These are phyloP conservation scores for Lecanoromycetidae sp. DNA, from an alignment of 2,329 filamentous ascomycete species.

Conservation along the genomic window DNA sequence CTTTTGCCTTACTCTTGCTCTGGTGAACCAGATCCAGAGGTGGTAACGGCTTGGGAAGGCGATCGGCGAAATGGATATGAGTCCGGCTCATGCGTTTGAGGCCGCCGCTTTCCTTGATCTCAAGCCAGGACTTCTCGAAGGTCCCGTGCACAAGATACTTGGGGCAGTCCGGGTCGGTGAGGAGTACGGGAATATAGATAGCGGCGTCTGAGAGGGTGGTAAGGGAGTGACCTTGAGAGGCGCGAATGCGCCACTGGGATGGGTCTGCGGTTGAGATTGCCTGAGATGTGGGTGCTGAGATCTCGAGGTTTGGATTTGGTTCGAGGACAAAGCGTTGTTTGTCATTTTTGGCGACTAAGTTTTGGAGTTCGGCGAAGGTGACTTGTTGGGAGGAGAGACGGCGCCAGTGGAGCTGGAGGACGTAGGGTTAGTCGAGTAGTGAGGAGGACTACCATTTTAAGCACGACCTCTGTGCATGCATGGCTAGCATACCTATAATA, in stretches of 20 bases:
- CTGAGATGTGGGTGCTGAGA: constrained; percentile 29
- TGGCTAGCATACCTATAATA: no score
- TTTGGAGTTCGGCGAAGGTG: constrained; percentile 61
- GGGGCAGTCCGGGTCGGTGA: constrained; percentile 50
- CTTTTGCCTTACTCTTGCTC: constrained; percentile 34
- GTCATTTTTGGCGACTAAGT: constrained; percentile 57
- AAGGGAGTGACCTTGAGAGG: constrained; percentile 90
- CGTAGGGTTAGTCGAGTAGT: neutral
- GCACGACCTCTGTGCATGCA: no score
- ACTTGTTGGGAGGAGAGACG: constrained; percentile 56
- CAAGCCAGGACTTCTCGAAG: constrained; percentile 53
- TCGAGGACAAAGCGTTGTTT: constrained; percentile 78
- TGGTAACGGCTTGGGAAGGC: constrained; percentile 39
- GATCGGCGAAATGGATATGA: constrained; percentile 81
- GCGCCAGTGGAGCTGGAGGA: constrained; percentile 40
- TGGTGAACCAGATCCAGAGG: neutral
- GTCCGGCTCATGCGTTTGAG: constrained; percentile 70
- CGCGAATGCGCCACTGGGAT: constrained; percentile 68
- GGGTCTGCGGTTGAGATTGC: constrained; percentile 19
- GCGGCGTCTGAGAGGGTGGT: constrained; percentile 22
- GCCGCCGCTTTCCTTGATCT: constrained; percentile 65
- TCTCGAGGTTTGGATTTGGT: constrained; percentile 47
- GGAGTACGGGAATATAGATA: constrained; percentile 9
- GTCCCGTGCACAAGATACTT: constrained; percentile 45
- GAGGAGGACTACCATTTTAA: no score